Evolutionary conservation across 108 stramenopile species (phyloP).

Genomic region (Conticribra weissflogii): DNA sequence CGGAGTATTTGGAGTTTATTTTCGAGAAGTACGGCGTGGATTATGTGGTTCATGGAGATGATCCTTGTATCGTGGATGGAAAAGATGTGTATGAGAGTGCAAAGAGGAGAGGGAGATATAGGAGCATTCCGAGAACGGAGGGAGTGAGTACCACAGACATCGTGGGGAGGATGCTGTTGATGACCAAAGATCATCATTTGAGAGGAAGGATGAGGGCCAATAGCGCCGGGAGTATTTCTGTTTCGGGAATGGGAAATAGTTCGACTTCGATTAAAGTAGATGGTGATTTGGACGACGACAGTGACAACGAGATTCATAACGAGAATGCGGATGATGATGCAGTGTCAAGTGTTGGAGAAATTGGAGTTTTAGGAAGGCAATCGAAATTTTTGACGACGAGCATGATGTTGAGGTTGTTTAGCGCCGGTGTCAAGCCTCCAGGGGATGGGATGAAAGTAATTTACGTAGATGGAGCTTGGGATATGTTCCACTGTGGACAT

Average conservation of each 20-base stretch:
- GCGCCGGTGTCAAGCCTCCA: constrained; percentile 87
- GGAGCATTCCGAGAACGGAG: constrained; percentile 97
- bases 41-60: constrained; percentile 97
- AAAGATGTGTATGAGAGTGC: constrained; percentile 90
- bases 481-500: constrained; percentile 99
- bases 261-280: neutral
- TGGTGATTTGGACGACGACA: constrained; percentile 20
- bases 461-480: constrained; percentile 98
- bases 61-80: constrained; percentile 97
- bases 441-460: constrained; percentile 84
- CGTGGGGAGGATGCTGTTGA: constrained; percentile 96
- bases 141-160: constrained; percentile 99
- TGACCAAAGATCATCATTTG: constrained; percentile 92
- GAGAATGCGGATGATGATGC: constrained; percentile 23
- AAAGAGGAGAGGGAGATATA: constrained; percentile 77
- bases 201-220: constrained; percentile 20
- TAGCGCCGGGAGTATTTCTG: constrained; percentile 37
- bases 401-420: constrained; percentile 91
- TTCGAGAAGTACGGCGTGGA: constrained; percentile 90
- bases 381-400: constrained; percentile 95
- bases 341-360: constrained; percentile 4
- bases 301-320: constrained; percentile 47
- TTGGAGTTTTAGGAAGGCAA: constrained; percentile 47
- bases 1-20: constrained; percentile 92
- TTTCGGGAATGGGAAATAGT: constrained; percentile 10